Evolutionary conservation across 192 early-diverging fungal genomes (phyloP).

Genomic region (Coemansia guatemalensis): DNA sequence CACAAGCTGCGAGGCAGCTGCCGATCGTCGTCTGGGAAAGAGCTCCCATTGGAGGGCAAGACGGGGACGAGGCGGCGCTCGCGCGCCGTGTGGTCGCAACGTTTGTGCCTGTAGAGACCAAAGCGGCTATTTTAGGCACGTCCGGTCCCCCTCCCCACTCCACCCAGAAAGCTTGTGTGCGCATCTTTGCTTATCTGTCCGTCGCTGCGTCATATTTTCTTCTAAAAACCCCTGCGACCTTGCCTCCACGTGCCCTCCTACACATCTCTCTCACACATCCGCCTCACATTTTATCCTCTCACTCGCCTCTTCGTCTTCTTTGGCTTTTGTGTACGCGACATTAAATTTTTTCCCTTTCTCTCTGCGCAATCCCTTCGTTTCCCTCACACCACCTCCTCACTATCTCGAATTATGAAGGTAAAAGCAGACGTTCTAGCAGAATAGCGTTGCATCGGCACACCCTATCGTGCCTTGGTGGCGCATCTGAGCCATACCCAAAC

Average conservation of each 20-base stretch:
- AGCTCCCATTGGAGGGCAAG: too few species aligned
- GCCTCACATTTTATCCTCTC: neutral
- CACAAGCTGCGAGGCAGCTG: neutral
- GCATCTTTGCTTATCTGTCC: too few species aligned
- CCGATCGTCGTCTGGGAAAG: neutral
- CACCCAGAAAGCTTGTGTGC: too few species aligned
- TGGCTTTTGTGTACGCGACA: neutral
- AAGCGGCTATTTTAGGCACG: too few species aligned
- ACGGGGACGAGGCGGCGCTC: too few species aligned
- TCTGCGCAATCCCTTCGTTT: constrained; percentile 1
- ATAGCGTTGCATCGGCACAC: neutral
- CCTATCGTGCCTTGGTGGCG: neutral
- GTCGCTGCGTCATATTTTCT: too few species aligned
- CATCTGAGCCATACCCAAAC: too few species aligned
- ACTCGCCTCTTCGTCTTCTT: neutral
- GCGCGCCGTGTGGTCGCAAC: too few species aligned
- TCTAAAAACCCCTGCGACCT: neutral
- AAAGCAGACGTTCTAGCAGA: neutral
- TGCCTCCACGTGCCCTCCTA: neutral
- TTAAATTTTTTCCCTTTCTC: neutral
- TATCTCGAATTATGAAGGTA: constrained; percentile 34
- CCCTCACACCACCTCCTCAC: neutral
- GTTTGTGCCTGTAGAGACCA: too few species aligned
- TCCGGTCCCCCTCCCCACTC: too few species aligned
- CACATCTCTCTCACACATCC: too few species aligned